phyloP scores from a whole-genome alignment of 2,329 filamentous ascomycete species.

The Daldinia sp. region DNA sequence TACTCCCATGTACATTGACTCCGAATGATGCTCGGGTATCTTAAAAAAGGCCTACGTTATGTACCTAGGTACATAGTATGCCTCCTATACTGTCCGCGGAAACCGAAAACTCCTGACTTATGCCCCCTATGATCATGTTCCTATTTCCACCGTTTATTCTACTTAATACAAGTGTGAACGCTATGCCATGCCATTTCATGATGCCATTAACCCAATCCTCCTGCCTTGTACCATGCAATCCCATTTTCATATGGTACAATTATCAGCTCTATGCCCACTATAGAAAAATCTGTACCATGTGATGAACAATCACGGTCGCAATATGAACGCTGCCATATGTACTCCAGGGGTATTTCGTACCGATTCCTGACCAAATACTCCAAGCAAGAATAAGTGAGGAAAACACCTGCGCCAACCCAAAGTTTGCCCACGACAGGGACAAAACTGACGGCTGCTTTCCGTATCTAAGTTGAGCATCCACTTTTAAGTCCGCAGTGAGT shows the following conservation, averaged over 20 bases:
- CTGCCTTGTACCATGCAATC: constrained; percentile 1
- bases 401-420: constrained; percentile 42
- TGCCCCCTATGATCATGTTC: constrained; percentile 22
- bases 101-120: constrained; percentile 30
- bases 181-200: constrained; percentile 1
- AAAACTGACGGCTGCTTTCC: constrained; percentile 38
- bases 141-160: constrained; percentile 12
- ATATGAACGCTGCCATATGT: constrained; percentile 44
- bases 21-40: constrained; percentile 28
- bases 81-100: constrained; percentile 28
- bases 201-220: constrained; percentile 4
- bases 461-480: constrained; percentile 39
- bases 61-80: neutral
- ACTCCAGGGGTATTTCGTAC: constrained; percentile 30
- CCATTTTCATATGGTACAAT: neutral
- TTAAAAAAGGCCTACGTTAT: neutral
- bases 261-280: constrained; percentile 6
- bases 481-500: constrained; percentile 44
- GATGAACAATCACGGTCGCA: constrained; percentile 43
- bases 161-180: constrained; percentile 6
- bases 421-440: constrained; percentile 40
- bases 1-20: neutral
- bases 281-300: constrained; percentile 45
- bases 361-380: constrained; percentile 42
- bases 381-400: constrained; percentile 41